Evolutionary conservation across 768 basidiomycete species (phyloP).

Genomic region (Podaxis carcinomalis): DNA sequence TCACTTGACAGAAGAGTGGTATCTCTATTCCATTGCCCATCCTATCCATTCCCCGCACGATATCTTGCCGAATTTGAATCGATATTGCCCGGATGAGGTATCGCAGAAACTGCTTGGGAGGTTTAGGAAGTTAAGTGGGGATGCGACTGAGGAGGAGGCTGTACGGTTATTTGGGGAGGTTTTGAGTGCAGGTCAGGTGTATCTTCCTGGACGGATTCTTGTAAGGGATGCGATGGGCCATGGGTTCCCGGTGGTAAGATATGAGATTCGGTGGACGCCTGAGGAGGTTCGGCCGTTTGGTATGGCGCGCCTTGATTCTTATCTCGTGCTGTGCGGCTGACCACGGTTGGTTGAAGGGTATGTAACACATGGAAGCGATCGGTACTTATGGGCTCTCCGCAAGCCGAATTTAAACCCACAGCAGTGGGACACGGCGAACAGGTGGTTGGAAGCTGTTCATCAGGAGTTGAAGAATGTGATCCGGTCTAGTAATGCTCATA

Average conservation of each 20-base stretch:
- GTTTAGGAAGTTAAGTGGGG: slow-evolving; percentile 37
- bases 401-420: slow-evolving; percentile 39
- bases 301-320: slow-evolving; percentile 19
- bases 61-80: slow-evolving; percentile 49
- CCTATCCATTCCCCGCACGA: slow-evolving; percentile 47
- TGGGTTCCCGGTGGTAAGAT: slow-evolving; percentile 63
- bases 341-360: slow-evolving; percentile 37
- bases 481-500: slow-evolving; percentile 16
- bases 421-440: slow-evolving; percentile 45
- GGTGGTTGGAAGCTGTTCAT: slow-evolving; percentile 52
- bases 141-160: slow-evolving; percentile 39
- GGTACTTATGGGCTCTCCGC: slow-evolving; percentile 57
- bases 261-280: slow-evolving; percentile 67
- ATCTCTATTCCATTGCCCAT: slow-evolving; percentile 69
- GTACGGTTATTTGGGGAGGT: slow-evolving; percentile 53
- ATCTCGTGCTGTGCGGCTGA: neutral
- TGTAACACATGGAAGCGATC: slow-evolving; percentile 69
- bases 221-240: slow-evolving; percentile 51
- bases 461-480: slow-evolving; percentile 30
- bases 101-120: slow-evolving; percentile 39
- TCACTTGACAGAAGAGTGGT: slow-evolving; percentile 74
- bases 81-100: slow-evolving; percentile 54
- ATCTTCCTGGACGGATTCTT: slow-evolving; percentile 62
- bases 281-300: slow-evolving; percentile 54
- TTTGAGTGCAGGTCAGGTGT: slow-evolving; percentile 57